Evolutionary conservation across 1,139 yeast species (phyloP).

Genomic region (Keqinozyma sinolaborantium): DNA sequence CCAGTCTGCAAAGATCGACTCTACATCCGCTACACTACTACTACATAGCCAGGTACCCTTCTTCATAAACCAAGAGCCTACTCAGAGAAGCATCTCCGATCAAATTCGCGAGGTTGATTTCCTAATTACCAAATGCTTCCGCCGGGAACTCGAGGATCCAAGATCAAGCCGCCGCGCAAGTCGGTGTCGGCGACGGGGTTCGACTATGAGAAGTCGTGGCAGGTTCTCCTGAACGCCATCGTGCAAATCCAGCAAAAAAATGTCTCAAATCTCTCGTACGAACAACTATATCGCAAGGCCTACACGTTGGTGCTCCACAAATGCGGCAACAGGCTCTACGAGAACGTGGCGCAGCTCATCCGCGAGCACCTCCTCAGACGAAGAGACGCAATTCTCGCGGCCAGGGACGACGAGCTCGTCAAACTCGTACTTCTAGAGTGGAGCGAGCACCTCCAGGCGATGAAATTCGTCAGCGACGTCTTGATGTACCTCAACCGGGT

Average conservation of each 20-base stretch:
- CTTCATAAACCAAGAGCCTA: too few species aligned
- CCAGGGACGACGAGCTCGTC: conserved; percentile 37
- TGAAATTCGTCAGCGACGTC: conserved; percentile 82
- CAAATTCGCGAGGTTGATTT: too few species aligned
- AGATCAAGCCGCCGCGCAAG: conserved; percentile 73
- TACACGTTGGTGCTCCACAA: conserved; percentile 77
- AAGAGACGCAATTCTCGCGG: conserved; percentile 19
- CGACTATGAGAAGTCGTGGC: conserved; percentile 75
- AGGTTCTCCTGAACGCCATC: conserved; percentile 67
- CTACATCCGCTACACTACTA: too few species aligned
- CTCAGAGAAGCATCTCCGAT: too few species aligned
- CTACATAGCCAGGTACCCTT: too few species aligned
- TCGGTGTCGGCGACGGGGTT: conserved; percentile 26
- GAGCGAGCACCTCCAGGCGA: conserved; percentile 72
- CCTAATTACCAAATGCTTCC: conserved; percentile 31
- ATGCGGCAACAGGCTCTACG: conserved; percentile 67
- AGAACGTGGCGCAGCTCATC: conserved; percentile 53
- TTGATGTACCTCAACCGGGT: conserved; percentile 86
- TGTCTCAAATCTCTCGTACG: conserved; percentile 77
- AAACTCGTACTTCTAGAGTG: conserved; percentile 52
- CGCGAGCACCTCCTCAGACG: conserved; percentile 42
- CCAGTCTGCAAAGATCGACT: too few species aligned
- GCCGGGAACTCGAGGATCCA: conserved; percentile 47
- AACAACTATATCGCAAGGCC: conserved; percentile 77
- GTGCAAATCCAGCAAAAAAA: conserved; percentile 70